Base-by-base conservation (phyloP, 169 alveolate genomes). In the Plasmodium gaboni region DNA sequence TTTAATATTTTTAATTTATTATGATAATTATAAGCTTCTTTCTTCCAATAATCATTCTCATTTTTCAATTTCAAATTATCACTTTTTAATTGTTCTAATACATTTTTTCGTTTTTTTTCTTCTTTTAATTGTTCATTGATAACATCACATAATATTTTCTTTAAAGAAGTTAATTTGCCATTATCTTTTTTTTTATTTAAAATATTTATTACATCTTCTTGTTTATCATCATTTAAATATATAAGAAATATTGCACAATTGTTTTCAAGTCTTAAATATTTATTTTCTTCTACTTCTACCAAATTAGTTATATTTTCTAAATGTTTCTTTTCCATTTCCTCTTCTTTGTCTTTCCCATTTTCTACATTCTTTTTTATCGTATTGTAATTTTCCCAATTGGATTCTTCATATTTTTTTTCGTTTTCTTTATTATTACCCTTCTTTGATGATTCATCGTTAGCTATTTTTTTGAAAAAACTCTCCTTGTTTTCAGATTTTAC, bases 1-100 rank as follows among this genome's bases (percentile, higher is more conserved):
- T 78, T 53, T 50, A 78, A 42, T 22, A 65, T 13, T 55, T 50
- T 78, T 51, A 63, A 19, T 59, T 78, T 78, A 15, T 63, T 64
- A 26, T 78, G 78, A 57, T 78, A 78, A 59, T 78, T 50, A 22
- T 78, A 50, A 9, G 89, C 60, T 44, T 78, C 78, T 22, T 42
- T 78, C 60, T 78, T 78, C 89, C 89, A 78, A 42, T 38, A 65
- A 19, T 26, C 61, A 24, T 76, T 64, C 42, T 78, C 89, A 13
- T 64, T 78, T 32, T 55, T 46, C 44, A 78, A 17, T 38, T 48
- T 78, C n/a, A 13, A 28, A 22, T 48, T 19, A 65, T 63, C 48
- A 46, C 15, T 64, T 42, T 50, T 67, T n/a, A 78, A 60, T 42
- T 78, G 70, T 6, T 51, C 64, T n/a, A 78, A 64, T 13, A 19